Evolutionary conservation across 768 basidiomycete species (phyloP).

Genomic region (Postia placenta): DNA sequence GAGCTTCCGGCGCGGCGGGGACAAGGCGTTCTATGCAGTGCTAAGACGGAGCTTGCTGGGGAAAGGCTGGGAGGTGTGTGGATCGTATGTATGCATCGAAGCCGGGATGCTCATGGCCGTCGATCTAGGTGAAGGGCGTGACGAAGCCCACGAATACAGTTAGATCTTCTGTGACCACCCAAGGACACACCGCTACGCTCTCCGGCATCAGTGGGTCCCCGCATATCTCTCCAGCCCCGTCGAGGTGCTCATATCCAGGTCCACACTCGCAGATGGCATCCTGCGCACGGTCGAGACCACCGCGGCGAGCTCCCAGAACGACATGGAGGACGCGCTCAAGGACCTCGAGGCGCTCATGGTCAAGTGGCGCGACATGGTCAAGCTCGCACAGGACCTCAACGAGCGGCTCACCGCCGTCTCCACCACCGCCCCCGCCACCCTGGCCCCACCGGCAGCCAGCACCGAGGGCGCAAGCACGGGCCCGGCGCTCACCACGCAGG

Average conservation of each 20-base stretch:
- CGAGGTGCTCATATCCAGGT: background rate
- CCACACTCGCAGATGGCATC: slow-evolving; percentile 61
- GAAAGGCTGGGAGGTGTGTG: slow-evolving; percentile 69
- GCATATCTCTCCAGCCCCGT: background rate
- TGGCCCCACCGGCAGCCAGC: slow-evolving; percentile 1
- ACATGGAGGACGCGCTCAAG: slow-evolving; percentile 70
- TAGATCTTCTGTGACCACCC: background rate
- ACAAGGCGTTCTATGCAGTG: slow-evolving; percentile 71
- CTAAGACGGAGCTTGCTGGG: slow-evolving; percentile 65
- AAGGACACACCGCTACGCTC: slow-evolving; percentile 17
- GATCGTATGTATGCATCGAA: background rate
- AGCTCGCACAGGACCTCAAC: slow-evolving; percentile 82
- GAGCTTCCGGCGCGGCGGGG: slow-evolving; percentile 90
- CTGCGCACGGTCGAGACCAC: slow-evolving; percentile 68
- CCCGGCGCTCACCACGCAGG: slow-evolving; percentile 26
- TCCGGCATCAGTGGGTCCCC: slow-evolving; percentile 46
- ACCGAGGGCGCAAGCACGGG: slow-evolving; percentile 10
- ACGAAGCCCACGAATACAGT: background rate
- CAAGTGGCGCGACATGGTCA: slow-evolving; percentile 90
- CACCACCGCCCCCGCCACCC: slow-evolving; percentile 14
- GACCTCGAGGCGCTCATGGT: slow-evolving; percentile 90
- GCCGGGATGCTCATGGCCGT: background rate
- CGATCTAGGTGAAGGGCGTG: slow-evolving; percentile 10
- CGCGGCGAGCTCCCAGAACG: slow-evolving; percentile 52
- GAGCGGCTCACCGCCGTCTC: slow-evolving; percentile 59